These are phyloP conservation scores for Salix exigua DNA, from an alignment of 345 rosid species.

Conservation along the genomic window DNA sequence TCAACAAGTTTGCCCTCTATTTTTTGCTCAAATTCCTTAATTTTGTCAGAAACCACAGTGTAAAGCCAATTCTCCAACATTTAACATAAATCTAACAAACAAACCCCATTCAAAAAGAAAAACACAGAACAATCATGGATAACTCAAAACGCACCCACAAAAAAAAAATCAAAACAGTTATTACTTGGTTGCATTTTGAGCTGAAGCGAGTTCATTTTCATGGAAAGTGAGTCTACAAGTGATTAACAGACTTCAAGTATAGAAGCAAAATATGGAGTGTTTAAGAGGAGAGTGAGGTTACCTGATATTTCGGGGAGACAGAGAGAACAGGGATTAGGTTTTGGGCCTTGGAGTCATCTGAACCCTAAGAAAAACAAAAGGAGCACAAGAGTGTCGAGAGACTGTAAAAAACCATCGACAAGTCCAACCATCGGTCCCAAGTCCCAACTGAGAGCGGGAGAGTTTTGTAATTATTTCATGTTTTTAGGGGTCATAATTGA, in stretches of 20 bases:
- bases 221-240: background rate
- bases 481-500: background rate
- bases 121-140: background rate
- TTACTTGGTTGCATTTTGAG: background rate
- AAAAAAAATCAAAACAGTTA: background rate
- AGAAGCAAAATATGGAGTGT: background rate
- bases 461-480: background rate
- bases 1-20: background rate
- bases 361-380: conserved; percentile 8
- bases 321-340: background rate
- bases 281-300: background rate
- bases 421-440: background rate
- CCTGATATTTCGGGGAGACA: background rate
- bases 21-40: background rate
- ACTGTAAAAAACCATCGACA: background rate
- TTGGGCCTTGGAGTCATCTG: background rate
- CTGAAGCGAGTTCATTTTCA: background rate
- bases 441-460: background rate
- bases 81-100: background rate
- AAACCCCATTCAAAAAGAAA: background rate
- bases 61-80: background rate
- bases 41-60: background rate
- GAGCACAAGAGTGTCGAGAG: background rate
- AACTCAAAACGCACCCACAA: background rate
- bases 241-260: background rate